phyloP scores from a whole-genome alignment of 169 alveolate genomes.

The Plasmodium cynomolgi region DNA sequence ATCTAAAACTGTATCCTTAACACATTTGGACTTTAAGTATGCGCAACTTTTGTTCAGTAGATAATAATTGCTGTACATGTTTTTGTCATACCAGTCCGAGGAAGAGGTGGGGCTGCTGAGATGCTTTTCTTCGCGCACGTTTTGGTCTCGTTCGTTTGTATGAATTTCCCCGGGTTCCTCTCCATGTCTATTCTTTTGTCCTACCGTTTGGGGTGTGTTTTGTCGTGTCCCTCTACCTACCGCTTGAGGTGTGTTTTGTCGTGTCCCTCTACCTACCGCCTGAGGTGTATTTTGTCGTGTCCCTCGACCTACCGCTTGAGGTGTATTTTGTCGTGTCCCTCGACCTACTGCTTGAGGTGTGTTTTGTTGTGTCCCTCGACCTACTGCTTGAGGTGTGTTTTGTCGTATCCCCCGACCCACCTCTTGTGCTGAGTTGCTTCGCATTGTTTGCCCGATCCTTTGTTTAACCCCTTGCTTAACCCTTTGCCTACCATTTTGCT shows the following conservation, averaged over 20 bases:
- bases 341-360: background rate
- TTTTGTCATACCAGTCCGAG: constrained; percentile 18
- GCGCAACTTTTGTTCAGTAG: constrained; percentile 41
- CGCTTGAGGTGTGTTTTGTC: background rate
- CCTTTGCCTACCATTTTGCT: background rate
- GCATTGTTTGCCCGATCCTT: background rate
- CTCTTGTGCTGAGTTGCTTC: background rate
- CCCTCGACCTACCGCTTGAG: background rate
- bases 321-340: background rate
- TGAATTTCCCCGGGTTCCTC: background rate
- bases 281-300: background rate
- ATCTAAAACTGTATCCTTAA: constrained; percentile 14
- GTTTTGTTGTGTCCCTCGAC: background rate
- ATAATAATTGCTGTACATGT: constrained; percentile 34
- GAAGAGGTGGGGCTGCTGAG: background rate
- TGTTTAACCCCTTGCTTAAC: background rate
- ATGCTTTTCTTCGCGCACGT: background rate
- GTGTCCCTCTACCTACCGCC: background rate
- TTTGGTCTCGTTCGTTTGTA: background rate
- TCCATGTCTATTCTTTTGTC: background rate
- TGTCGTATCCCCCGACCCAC: background rate
- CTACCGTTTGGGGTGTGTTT: background rate
- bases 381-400: background rate
- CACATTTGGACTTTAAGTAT: constrained; percentile 46
- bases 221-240: background rate